These are phyloP conservation scores for Keqinozyma sinolaborantium DNA, from an alignment of 1,139 yeast genomes.

Conservation along the genomic window DNA sequence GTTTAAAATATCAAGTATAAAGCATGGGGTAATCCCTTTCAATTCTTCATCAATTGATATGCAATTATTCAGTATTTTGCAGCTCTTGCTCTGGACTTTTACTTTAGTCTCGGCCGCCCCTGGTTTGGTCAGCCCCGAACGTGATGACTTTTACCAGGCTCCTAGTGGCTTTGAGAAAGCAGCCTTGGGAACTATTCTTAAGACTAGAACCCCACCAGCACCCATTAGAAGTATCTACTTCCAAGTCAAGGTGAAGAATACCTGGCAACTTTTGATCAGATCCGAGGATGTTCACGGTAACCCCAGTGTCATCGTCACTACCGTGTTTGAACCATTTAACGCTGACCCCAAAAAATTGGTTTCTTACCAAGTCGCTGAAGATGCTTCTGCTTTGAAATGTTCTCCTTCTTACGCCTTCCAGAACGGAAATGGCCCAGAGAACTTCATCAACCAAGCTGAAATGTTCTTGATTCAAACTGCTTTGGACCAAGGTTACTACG, in stretches of 20 bases:
- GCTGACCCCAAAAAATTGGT: conserved; percentile 25
- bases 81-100: background rate
- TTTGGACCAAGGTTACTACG: conserved; percentile 27
- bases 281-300: conserved; percentile 30
- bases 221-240: conserved; percentile 12
- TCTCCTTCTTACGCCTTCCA: conserved; percentile 28
- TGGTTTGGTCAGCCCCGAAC: conserved; percentile 10
- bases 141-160: conserved; percentile 26
- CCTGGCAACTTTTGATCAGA: conserved; percentile 32
- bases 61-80: background rate
- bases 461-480: conserved; percentile 19
- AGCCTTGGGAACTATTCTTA: conserved; percentile 23
- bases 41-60: too few species aligned
- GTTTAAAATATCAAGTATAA: too few species aligned
- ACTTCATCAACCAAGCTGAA: conserved; percentile 18
- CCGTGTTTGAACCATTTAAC: conserved; percentile 28
- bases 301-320: conserved; percentile 27
- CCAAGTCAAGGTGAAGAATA: conserved; percentile 14
- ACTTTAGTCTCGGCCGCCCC: conserved; percentile 4
- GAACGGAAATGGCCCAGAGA: conserved; percentile 16
- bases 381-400: conserved; percentile 25
- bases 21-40: too few species aligned
- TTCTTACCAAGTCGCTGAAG: conserved; percentile 32
- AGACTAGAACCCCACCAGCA: conserved; percentile 19
- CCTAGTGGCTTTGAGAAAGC: conserved; percentile 21